phyloP scores from a whole-genome alignment of 805 yeast genomes.

The Metschnikowia colocasiae region DNA sequence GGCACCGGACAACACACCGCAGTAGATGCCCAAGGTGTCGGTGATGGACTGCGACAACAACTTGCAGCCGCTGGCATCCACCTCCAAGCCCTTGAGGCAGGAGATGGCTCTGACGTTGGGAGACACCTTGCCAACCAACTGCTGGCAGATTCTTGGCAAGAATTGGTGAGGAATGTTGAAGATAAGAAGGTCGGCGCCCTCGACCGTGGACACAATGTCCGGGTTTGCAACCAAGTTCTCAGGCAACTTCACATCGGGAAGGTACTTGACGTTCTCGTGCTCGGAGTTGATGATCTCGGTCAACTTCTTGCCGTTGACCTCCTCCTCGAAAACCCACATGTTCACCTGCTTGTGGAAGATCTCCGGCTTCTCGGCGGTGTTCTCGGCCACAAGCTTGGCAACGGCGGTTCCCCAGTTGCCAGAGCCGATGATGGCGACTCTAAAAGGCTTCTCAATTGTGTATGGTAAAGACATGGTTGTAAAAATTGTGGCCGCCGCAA shows the following conservation, averaged over 20 bases:
- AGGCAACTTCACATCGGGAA: conserved; percentile 42
- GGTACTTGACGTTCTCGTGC: conserved; percentile 44
- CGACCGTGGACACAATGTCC: conserved; percentile 34
- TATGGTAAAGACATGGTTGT: conserved; percentile 30
- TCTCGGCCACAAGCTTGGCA: conserved; percentile 44
- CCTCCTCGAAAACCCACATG: conserved; percentile 47
- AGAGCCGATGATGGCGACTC: conserved; percentile 41
- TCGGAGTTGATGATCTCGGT: conserved; percentile 41
- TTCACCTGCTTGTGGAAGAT: conserved; percentile 36
- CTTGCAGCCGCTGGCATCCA: conserved; percentile 40
- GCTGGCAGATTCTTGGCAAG: conserved; percentile 36
- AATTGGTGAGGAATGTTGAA: conserved; percentile 48
- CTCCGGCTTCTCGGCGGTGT: conserved; percentile 37
- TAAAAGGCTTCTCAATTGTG: conserved; percentile 32
- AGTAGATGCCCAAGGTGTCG: conserved; percentile 40
- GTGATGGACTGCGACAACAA: conserved; percentile 43
- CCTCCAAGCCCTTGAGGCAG: conserved; percentile 46
- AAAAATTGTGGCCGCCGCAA: background rate
- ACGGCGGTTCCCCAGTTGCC: conserved; percentile 50
- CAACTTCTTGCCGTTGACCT: conserved; percentile 38
- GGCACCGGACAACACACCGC: conserved; percentile 49
- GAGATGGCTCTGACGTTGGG: conserved; percentile 42
- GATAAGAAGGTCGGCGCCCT: conserved; percentile 41
- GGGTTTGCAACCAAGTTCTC: conserved; percentile 40
- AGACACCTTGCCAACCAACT: conserved; percentile 37